Base-by-base conservation (phyloP, 1,139 yeast species). In the Tardiomyces depauwii region DNA sequence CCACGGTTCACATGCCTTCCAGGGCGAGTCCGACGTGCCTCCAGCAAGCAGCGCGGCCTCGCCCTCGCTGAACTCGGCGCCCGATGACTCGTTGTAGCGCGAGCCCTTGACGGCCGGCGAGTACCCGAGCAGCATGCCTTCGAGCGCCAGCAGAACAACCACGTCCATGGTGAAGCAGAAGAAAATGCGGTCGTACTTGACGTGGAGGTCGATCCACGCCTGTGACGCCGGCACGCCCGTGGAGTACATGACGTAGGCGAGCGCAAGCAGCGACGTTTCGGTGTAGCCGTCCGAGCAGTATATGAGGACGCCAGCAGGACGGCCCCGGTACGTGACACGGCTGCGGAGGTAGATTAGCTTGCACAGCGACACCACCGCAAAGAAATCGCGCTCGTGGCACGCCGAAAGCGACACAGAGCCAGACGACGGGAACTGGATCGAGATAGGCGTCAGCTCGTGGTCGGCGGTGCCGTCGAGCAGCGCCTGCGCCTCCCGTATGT, bases 251-350 rank as follows among this genome's bases (percentile, higher is more conserved):
- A 84, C 55, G 58, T 77, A 88, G 51, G 88, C 77, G 41, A 87
- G 67, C 0, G 80, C 76, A 43, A 89, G 65, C 27, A 89, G 70
- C 4, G 95, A 80, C 50, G 89, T 83, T 60, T 89, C 96, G 0
- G 96, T 87, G 63, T 88, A 89, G 0, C 97, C 97, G 65, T 89
- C 96, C 2, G 85, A 77, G 59, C 96, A 88, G 60, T 81, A 82
- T 14, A 88, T 69, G 51, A 89, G 51, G 4, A 74, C 51, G 2
- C 60, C 60, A 1, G 60, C 57, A 10, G 53, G 53, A 16, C 45
- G 39, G 28, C 54, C 52, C 18, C 50, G 45, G 49, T 53, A 51
- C 10, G 44, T 44, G 27, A 54, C 58, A 14, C 49, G 47, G 30
- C 61, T 51, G 10, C 65, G 55, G 23, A 61, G 53, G 36, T 60